These are phyloP conservation scores for Vitis cinerea DNA, from an alignment of 164 flowering plant species.

Conservation along the genomic window DNA sequence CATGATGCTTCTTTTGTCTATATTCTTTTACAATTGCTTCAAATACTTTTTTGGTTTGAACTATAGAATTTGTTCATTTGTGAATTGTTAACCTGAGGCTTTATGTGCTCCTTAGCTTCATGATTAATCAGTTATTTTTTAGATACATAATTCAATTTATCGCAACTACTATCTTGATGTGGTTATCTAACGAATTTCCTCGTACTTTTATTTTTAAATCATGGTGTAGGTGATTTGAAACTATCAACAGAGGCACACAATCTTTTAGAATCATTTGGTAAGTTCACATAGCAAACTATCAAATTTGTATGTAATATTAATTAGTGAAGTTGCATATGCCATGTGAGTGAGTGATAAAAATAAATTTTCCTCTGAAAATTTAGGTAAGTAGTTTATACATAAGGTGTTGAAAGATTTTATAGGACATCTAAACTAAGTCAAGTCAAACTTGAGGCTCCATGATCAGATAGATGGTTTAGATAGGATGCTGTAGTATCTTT, in stretches of 20 bases:
- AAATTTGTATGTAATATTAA: background rate
- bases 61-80: too few relatives aligned
- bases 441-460: background rate
- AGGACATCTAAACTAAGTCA: background rate
- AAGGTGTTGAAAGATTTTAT: background rate
- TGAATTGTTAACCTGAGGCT: too few relatives aligned
- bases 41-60: background rate
- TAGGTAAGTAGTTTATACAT: background rate
- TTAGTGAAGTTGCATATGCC: background rate
- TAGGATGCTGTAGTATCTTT: background rate
- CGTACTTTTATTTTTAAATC: background rate
- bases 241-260: conserved; percentile 54
- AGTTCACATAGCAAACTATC: conserved; percentile 15
- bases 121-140: background rate
- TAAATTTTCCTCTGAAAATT: background rate
- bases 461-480: background rate
- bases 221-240: conserved; percentile 51
- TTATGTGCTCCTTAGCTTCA: background rate
- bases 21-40: background rate
- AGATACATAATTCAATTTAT: background rate
- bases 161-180: background rate
- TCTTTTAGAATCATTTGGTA: conserved; percentile 61
- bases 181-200: background rate
- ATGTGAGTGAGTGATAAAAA: background rate
- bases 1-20: background rate